Evolutionary conservation across 441 rosid genomes (phyloP).

Genomic region (Mallotus repandus): DNA sequence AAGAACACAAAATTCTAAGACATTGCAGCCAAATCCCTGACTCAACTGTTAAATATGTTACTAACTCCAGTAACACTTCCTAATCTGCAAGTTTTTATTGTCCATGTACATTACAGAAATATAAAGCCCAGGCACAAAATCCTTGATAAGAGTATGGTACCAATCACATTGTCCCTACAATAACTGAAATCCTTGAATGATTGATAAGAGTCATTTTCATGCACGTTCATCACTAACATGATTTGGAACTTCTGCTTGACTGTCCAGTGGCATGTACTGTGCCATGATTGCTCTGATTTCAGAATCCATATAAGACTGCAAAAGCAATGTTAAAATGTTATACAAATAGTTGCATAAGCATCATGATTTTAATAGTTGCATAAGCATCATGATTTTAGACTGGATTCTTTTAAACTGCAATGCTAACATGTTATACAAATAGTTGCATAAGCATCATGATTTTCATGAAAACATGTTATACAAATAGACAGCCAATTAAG

Average conservation of each 20-base stretch:
- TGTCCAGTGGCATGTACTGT: conserved; percentile 98
- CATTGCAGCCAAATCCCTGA: conserved; percentile 31
- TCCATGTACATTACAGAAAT: conserved; percentile 34
- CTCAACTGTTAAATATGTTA: conserved; percentile 25
- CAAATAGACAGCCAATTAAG: not conserved
- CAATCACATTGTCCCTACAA: conserved; percentile 11
- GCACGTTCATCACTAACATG: conserved; percentile 60
- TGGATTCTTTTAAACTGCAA: not conserved
- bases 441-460: not conserved
- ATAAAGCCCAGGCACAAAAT: conserved; percentile 24
- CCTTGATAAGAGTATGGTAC: conserved; percentile 6
- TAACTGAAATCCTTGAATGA: conserved; percentile 11
- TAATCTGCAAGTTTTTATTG: conserved; percentile 31
- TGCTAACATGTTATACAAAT: not conserved
- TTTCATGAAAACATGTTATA: not conserved
- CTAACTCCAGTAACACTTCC: conserved; percentile 18
- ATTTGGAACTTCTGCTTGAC: conserved; percentile 74
- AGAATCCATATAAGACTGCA: conserved; percentile 97
- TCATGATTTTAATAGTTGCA: too few species aligned
- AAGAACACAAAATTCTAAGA: conserved; percentile 21
- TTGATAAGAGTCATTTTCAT: conserved; percentile 26
- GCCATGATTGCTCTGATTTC: conserved; percentile 99
- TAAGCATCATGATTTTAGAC: too few species aligned
- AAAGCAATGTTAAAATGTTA: not conserved
- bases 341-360: too few species aligned